Conservation (phyloP, 1,139 yeast genomes). For the Keqinozyma sinolaborantium region DNA sequence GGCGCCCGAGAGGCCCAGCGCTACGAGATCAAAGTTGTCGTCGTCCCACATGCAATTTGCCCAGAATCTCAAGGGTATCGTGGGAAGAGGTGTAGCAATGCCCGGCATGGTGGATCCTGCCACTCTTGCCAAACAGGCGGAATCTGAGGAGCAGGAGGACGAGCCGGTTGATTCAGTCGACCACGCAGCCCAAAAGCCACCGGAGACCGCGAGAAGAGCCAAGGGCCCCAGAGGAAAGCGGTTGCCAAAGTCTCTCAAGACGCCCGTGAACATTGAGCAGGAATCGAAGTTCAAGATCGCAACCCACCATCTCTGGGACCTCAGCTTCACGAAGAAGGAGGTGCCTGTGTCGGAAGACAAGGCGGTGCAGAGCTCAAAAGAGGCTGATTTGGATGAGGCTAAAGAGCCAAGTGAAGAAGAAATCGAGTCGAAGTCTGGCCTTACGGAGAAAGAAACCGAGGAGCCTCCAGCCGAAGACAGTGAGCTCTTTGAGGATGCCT, state of each 20-base stretch:
- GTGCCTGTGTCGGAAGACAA: neutral
- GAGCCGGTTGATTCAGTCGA: conserved; percentile 4
- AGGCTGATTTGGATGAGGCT: too few species aligned
- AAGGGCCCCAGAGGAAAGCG: conserved; percentile 79
- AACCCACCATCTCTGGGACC: conserved; percentile 37
- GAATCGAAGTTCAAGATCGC: conserved; percentile 26
- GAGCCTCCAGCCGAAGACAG: too few species aligned
- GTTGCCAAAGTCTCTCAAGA: conserved; percentile 59
- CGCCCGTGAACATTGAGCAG: conserved; percentile 37
- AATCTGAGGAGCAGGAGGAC: conserved; percentile 3
- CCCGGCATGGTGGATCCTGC: conserved; percentile 56
- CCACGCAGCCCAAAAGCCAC: conserved; percentile 33
- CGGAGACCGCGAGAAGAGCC: conserved; percentile 38
- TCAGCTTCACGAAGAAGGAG: conserved; percentile 8
- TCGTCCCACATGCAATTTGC: conserved; percentile 46
- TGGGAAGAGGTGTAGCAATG: conserved; percentile 52
- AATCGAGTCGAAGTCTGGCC: too few species aligned
- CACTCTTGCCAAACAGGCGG: conserved; percentile 6
- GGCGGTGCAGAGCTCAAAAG: neutral
- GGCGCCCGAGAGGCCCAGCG: conserved; percentile 1
- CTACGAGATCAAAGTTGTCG: conserved; percentile 17
- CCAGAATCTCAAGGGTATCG: conserved; percentile 53
- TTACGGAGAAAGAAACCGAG: too few species aligned
- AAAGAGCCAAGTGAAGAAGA: too few species aligned
- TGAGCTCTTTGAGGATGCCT: too few species aligned